phyloP scores from a whole-genome alignment of 306 rosid species.

The Cicer chorassanicum region DNA sequence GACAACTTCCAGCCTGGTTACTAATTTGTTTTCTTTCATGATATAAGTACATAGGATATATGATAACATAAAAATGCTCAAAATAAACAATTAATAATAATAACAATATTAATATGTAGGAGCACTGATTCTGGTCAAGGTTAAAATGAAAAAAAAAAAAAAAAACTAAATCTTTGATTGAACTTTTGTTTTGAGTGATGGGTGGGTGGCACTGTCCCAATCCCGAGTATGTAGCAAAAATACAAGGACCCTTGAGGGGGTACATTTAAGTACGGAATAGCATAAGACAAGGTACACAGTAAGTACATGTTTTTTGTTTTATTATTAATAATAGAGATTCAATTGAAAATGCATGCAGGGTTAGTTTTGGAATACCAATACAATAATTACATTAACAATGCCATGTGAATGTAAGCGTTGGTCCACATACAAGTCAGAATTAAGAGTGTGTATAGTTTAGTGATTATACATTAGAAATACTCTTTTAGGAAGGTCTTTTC shows the following conservation, averaged over 20 bases:
- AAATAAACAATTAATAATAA: too few relatives aligned
- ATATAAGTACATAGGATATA: neutral
- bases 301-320: slow-evolving; percentile 28
- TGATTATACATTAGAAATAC: neutral
- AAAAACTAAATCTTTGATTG: neutral
- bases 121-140: slow-evolving; percentile 31
- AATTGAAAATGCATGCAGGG: slow-evolving; percentile 16
- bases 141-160: neutral
- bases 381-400: slow-evolving; percentile 42
- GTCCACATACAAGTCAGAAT: slow-evolving; percentile 7
- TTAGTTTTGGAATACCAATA: slow-evolving; percentile 32
- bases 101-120: neutral
- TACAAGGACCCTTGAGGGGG: slow-evolving; percentile 16
- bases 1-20: slow-evolving; percentile 1
- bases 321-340: neutral
- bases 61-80: neutral
- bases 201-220: neutral
- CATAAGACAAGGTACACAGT: slow-evolving; percentile 8
- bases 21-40: neutral
- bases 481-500: too few relatives aligned
- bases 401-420: slow-evolving; percentile 46
- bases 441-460: neutral
- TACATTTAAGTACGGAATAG: slow-evolving; percentile 50
- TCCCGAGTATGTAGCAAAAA: slow-evolving; percentile 19
- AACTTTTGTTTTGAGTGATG: neutral